phyloP scores from a whole-genome alignment of 2,329 filamentous ascomycete genomes.

The Emmonsiellopsis sp. region DNA sequence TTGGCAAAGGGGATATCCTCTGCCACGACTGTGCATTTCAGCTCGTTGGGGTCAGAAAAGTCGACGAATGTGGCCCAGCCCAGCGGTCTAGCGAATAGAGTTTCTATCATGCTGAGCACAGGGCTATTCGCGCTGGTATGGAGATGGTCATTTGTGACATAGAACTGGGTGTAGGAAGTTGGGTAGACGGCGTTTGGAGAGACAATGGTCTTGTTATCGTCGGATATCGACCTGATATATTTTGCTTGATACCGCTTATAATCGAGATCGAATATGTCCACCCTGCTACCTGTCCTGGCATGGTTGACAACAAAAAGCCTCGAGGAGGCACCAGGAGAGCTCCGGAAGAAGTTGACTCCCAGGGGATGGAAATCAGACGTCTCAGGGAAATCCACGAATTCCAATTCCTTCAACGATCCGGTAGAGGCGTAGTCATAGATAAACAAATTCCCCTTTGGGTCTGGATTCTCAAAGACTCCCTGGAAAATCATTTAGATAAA shows the following conservation, averaged over 20 bases:
- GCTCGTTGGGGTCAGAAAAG: conserved; percentile 2
- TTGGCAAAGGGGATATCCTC: conserved; percentile 11
- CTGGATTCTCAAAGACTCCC: conserved; percentile 3
- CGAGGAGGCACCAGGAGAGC: conserved; percentile 1
- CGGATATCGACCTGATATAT: conserved; percentile 9
- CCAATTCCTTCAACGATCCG: conserved; percentile 6
- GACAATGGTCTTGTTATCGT: conserved; percentile 9
- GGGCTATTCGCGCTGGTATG: conserved; percentile 8
- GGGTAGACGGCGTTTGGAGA: conserved; percentile 12
- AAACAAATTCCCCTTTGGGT: conserved; percentile 7
- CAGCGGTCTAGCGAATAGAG: conserved; percentile 6
- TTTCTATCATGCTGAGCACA: conserved; percentile 9
- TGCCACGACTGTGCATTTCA: conserved; percentile 9
- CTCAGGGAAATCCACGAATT: conserved; percentile 5
- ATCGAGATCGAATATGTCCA: conserved; percentile 13
- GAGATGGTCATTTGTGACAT: conserved; percentile 13
- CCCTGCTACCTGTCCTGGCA: conserved; percentile 4
- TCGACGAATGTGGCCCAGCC: conserved; percentile 13
- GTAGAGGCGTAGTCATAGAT: conserved; percentile 12
- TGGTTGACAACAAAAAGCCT: conserved; percentile 13
- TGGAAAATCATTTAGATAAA: background rate
- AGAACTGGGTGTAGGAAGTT: conserved; percentile 13
- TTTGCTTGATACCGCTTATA: conserved; percentile 10
- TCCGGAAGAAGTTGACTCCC: conserved; percentile 11
- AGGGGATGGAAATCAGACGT: conserved; percentile 10